Evolutionary conservation across 2,329 filamentous ascomycete genomes (phyloP).

Genomic region (Trichoderma asperellum): DNA sequence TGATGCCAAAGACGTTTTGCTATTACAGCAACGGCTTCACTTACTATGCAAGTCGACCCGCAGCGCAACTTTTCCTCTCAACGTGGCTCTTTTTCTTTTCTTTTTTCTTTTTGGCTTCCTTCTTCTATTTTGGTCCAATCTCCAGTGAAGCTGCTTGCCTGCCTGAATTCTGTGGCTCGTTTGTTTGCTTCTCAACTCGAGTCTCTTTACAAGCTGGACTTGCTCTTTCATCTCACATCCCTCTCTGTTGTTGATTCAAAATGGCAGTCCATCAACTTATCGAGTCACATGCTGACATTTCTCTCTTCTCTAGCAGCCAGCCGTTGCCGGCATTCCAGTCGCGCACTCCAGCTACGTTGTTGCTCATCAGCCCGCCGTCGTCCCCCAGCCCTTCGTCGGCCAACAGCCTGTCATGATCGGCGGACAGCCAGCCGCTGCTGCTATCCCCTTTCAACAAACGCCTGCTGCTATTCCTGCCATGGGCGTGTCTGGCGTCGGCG

Average conservation of each 20-base stretch:
- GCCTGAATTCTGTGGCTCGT: background rate
- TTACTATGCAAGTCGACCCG: slow-evolving; percentile 48
- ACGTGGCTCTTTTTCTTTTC: background rate
- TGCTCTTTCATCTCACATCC: background rate
- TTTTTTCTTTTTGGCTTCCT: too few relatives aligned
- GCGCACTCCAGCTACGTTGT: slow-evolving; percentile 41
- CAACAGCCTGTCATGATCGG: slow-evolving; percentile 43
- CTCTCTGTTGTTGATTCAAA: background rate
- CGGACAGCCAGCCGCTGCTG: slow-evolving; percentile 35
- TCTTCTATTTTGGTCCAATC: background rate
- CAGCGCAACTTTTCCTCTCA: slow-evolving; percentile 11
- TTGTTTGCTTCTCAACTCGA: background rate
- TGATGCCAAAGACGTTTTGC: slow-evolving; percentile 42
- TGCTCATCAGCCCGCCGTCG: slow-evolving; percentile 41
- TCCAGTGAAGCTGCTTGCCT: background rate
- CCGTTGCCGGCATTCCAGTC: slow-evolving; percentile 37
- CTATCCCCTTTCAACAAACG: slow-evolving; percentile 36
- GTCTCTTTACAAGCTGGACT: background rate
- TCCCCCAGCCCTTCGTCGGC: slow-evolving; percentile 40
- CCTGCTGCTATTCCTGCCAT: slow-evolving; percentile 35
- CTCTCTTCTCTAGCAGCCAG: slow-evolving; percentile 38
- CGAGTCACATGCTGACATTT: slow-evolving; percentile 27
- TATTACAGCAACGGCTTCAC: slow-evolving; percentile 38
- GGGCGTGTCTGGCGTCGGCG: slow-evolving; percentile 35
- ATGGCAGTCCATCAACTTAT: background rate